Evolutionary conservation across 2,329 filamentous ascomycete species (phyloP).

Genomic region (Ophiostoma sp.): DNA sequence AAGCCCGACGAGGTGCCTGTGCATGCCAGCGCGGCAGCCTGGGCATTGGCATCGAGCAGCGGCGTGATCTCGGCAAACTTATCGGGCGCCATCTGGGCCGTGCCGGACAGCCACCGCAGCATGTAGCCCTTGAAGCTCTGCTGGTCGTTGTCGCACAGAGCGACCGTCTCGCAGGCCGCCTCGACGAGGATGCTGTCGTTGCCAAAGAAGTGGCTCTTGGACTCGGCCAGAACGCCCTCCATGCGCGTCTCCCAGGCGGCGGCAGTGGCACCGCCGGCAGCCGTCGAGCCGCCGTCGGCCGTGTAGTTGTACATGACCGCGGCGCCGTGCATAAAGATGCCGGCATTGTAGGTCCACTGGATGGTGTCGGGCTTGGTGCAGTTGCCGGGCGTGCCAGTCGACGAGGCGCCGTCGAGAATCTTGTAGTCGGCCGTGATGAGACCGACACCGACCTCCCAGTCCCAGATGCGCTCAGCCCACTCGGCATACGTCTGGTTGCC

Average conservation of each 20-base stretch:
- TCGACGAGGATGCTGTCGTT: constrained; percentile 57
- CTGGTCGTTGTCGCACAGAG: constrained; percentile 65
- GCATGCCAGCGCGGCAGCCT: constrained; percentile 50
- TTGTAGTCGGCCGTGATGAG: constrained; percentile 53
- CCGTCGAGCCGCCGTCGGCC: constrained; percentile 34
- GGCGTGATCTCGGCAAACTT: constrained; percentile 46
- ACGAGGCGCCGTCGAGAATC: constrained; percentile 53
- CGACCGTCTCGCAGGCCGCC: constrained; percentile 57
- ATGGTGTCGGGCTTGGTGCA: constrained; percentile 52
- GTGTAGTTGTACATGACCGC: constrained; percentile 62
- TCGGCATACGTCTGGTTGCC: constrained; percentile 71
- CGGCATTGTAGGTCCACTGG: constrained; percentile 67
- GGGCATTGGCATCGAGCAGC: constrained; percentile 48
- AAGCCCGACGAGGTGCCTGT: constrained; percentile 40
- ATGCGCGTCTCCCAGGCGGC: constrained; percentile 53
- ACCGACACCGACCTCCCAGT: constrained; percentile 54
- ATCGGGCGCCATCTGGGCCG: constrained; percentile 51
- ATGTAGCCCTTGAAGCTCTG: constrained; percentile 72
- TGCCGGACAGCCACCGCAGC: constrained; percentile 58
- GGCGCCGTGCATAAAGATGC: constrained; percentile 57
- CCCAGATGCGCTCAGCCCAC: constrained; percentile 67
- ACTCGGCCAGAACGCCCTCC: constrained; percentile 51
- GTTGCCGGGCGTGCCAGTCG: constrained; percentile 36
- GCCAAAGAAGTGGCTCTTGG: constrained; percentile 53
- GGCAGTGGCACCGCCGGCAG: constrained; percentile 34